phyloP scores from a whole-genome alignment of 192 early-diverging fungal genomes.

The Entomortierella parvispora region DNA sequence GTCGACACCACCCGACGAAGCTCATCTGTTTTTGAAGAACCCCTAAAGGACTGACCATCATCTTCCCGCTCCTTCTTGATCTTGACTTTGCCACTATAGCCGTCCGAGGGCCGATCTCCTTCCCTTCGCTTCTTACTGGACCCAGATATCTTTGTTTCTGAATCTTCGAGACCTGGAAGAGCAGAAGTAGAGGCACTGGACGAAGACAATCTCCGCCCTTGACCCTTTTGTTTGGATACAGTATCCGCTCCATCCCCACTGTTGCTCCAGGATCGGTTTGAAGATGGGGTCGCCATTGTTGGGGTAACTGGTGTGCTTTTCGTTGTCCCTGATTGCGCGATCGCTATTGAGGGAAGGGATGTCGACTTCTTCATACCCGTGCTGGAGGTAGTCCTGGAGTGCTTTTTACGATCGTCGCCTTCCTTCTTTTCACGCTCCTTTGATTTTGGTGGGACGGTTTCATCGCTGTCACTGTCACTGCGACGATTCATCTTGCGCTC shows the following conservation, averaged over 20 bases:
- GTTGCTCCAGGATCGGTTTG: background rate
- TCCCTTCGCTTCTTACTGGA: constrained; percentile 47
- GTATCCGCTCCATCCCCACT: background rate
- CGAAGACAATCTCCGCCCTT: constrained; percentile 13
- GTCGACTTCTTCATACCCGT: constrained; percentile 14
- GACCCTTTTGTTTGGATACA: constrained; percentile 27
- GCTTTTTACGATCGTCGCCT: constrained; percentile 16
- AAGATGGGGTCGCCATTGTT: constrained; percentile 4
- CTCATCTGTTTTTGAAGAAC: constrained; percentile 20
- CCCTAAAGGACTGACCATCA: constrained; percentile 15
- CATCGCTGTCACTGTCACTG: constrained; percentile 33
- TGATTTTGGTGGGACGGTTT: constrained; percentile 6
- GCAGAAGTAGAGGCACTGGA: constrained; percentile 1
- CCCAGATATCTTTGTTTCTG: constrained; percentile 8
- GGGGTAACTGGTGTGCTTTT: constrained; percentile 7
- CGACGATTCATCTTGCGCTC: constrained; percentile 34
- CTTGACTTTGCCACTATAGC: constrained; percentile 43
- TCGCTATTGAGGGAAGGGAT: constrained; percentile 28
- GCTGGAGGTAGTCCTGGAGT: constrained; percentile 16
- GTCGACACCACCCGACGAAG: constrained; percentile 33
- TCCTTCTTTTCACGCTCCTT: constrained; percentile 20
- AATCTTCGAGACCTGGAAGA: constrained; percentile 11
- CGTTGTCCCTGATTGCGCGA: background rate
- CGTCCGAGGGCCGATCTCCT: constrained; percentile 26
- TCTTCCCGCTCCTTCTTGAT: constrained; percentile 55